phyloP scores from a whole-genome alignment of 129 eudicot genomes.

The Flaveria linearis region DNA sequence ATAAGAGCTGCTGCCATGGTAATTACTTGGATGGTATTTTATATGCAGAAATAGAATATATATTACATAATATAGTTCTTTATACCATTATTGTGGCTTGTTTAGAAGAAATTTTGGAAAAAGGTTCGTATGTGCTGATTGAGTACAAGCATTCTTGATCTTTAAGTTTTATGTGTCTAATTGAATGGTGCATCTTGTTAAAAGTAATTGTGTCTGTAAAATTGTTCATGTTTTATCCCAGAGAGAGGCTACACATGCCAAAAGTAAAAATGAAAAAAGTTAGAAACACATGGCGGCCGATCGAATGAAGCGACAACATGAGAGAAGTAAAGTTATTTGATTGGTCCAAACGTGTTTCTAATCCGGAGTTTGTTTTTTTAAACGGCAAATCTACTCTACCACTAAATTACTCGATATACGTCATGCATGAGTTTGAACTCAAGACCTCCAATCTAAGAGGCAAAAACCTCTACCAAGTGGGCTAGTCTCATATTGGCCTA shows the following conservation, averaged over 20 bases:
- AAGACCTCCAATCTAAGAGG: too few species aligned
- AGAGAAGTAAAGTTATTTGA: too few species aligned
- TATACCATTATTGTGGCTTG: constrained; percentile 5
- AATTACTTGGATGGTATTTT: constrained; percentile 20
- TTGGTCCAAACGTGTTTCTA: too few species aligned
- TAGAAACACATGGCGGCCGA: too few species aligned
- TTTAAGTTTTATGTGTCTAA: constrained; percentile 19
- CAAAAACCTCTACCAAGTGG: too few species aligned
- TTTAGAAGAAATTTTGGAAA: constrained; percentile 26
- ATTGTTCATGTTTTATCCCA: neutral
- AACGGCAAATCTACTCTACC: too few species aligned
- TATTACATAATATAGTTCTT: neutral
- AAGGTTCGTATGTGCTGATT: neutral
- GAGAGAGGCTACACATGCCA: neutral
- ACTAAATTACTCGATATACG: too few species aligned
- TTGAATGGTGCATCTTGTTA: constrained; percentile 6
- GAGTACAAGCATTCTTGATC: neutral
- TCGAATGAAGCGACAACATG: too few species aligned
- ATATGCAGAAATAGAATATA: constrained; percentile 21
- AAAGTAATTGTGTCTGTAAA: neutral
- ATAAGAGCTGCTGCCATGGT: constrained; percentile 23
- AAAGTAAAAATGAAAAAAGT: too few species aligned
- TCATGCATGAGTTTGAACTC: too few species aligned
- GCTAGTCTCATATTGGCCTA: too few species aligned
- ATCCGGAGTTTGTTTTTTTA: too few species aligned